These are phyloP conservation scores for Pestalotiopsis sp. DNA, from an alignment of 2,329 filamentous ascomycete species.

Conservation along the genomic window DNA sequence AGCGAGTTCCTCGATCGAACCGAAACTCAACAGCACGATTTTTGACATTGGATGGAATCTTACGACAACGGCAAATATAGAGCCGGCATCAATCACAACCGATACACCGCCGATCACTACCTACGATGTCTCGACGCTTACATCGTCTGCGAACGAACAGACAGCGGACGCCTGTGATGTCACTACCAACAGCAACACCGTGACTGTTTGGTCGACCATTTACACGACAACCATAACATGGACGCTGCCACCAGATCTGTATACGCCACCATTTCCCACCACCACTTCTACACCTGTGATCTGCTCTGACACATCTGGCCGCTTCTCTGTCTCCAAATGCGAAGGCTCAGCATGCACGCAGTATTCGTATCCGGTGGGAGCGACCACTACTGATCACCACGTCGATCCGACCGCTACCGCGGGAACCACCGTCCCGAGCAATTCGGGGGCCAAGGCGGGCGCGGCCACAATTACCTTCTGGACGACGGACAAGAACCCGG, in stretches of 20 bases:
- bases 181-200: conserved; percentile 33
- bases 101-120: conserved; percentile 14
- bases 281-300: conserved; percentile 41
- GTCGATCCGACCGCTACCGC: conserved; percentile 9
- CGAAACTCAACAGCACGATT: neutral
- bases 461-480: conserved; percentile 43
- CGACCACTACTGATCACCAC: neutral
- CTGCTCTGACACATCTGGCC: conserved; percentile 36
- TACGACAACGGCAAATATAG: neutral
- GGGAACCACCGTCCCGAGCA: conserved; percentile 15
- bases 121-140: neutral
- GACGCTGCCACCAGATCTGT: conserved; percentile 45
- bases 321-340: conserved; percentile 32
- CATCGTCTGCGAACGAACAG: neutral
- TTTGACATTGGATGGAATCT: neutral
- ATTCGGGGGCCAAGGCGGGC: conserved; percentile 13
- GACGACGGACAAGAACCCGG: conserved; percentile 59
- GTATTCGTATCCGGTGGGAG: conserved; percentile 8
- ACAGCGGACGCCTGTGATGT: conserved; percentile 22
- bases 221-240: conserved; percentile 55
- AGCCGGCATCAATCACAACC: conserved; percentile 10
- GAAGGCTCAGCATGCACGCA: conserved; percentile 36
- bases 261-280: conserved; percentile 46
- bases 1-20: neutral
- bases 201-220: conserved; percentile 46